phyloP scores from a whole-genome alignment of 345 rosid genomes.

The Citrus mangshanensis region DNA sequence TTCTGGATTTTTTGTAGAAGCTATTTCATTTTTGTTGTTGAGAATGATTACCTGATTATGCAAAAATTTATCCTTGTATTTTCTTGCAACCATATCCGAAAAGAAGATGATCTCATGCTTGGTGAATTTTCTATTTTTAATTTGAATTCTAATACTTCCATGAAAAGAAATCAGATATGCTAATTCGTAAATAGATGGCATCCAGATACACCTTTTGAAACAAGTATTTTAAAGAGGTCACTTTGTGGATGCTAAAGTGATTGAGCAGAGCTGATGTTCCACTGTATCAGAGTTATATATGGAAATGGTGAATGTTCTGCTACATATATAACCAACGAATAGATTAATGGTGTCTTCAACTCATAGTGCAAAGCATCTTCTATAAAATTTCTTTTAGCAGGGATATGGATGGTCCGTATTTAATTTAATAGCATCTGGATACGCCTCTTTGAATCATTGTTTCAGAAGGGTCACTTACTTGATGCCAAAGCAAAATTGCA shows the following conservation, averaged over 20 bases:
- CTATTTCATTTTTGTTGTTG: neutral
- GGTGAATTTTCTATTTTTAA: neutral
- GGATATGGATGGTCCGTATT: neutral
- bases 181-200: conserved; percentile 7
- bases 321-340: conserved; percentile 8
- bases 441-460: conserved; percentile 66
- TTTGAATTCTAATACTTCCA: neutral
- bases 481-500: conserved; percentile 74
- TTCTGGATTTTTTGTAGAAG: neutral
- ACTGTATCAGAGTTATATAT: conserved; percentile 24
- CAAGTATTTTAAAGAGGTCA: conserved; percentile 23
- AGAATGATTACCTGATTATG: neutral
- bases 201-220: conserved; percentile 29
- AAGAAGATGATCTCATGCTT: neutral
- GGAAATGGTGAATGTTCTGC: conserved; percentile 28
- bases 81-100: neutral
- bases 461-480: conserved; percentile 71
- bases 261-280: conserved; percentile 32
- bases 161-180: neutral
- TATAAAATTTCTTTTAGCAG: conserved; percentile 2
- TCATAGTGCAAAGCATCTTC: neutral
- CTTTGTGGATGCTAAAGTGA: conserved; percentile 35
- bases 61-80: neutral
- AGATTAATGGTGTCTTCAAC: neutral
- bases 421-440: conserved; percentile 62